phyloP scores from a whole-genome alignment of 495 filamentous ascomycete species.

The Oidiodendron maius region DNA sequence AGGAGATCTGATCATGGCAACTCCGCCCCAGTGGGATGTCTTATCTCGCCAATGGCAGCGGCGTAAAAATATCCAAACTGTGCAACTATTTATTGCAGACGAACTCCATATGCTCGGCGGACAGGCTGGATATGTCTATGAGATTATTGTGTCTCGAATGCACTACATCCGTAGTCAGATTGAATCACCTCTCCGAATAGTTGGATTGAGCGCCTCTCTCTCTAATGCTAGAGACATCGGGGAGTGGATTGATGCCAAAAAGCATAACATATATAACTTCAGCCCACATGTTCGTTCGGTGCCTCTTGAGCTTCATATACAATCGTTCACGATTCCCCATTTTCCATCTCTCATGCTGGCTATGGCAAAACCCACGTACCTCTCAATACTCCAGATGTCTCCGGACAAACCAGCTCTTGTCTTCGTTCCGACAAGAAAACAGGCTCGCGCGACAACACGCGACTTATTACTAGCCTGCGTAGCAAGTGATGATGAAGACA shows the following conservation, averaged over 20 bases:
- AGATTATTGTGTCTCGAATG: constrained; percentile 95
- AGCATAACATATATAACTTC: constrained; percentile 98
- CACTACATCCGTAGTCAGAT: constrained; percentile 90
- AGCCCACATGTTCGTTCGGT: constrained; percentile 83
- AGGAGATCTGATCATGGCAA: constrained; percentile 89
- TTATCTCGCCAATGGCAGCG: constrained; percentile 93
- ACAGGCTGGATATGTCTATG: constrained; percentile 83
- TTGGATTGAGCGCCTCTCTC: constrained; percentile 88
- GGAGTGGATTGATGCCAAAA: constrained; percentile 98
- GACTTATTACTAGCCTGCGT: constrained; percentile 81
- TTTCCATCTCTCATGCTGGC: constrained; percentile 97
- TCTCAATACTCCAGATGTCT: constrained; percentile 78
- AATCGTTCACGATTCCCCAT: constrained; percentile 92
- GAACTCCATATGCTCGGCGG: constrained; percentile 96
- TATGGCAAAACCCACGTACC: constrained; percentile 91
- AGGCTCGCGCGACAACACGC: constrained; percentile 80
- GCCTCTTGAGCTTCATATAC: constrained; percentile 88
- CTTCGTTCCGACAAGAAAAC: constrained; percentile 91
- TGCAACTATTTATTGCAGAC: constrained; percentile 91
- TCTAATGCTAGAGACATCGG: constrained; percentile 91
- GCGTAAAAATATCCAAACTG: constrained; percentile 86
- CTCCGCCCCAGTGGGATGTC: constrained; percentile 91
- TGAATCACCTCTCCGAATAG: constrained; percentile 76
- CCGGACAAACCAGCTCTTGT: constrained; percentile 82
- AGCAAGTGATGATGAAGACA: constrained; percentile 87